A percentile compares a stretch with the other conserved stretches of the same genome.
These are phyloP conservation scores for Aspergillus fumigatiaffinis DNA, from an alignment of 2,329 filamentous ascomycete genomes.

Conservation along the genomic window DNA sequence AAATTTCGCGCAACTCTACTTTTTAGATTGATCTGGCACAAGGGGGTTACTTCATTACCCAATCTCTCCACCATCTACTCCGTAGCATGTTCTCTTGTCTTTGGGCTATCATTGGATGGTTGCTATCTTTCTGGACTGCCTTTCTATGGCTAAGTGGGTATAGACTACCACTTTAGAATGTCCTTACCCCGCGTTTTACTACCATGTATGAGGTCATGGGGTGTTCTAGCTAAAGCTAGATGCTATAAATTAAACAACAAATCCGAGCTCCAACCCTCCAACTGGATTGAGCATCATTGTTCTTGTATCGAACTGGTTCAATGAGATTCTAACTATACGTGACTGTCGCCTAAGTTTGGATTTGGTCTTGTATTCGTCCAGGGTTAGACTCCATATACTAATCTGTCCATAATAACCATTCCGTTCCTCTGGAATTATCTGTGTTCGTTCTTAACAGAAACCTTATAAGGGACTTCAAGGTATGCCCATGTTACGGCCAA, in stretches of 20 bases:
- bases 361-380: neutral
- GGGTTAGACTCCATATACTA: neutral
- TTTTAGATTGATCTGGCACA: too few species aligned
- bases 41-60: too few species aligned
- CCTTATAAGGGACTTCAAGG: neutral
- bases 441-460: neutral
- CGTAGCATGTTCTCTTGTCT: neutral
- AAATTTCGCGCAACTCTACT: too few species aligned
- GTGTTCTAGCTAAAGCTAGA: neutral
- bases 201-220: neutral
- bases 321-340: neutral
- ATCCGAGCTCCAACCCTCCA: neutral
- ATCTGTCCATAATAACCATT: neutral
- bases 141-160: neutral
- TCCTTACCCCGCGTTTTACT: neutral
- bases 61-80: neutral
- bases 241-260: neutral
- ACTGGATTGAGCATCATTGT: neutral
- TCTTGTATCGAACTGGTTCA: neutral
- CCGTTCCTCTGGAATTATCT: neutral
- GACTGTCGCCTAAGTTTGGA: neutral
- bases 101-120: neutral
- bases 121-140: neutral
- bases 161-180: neutral
- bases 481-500: neutral